Base-by-base conservation (phyloP, 768 basidiomycete species). In the Cystobasidium tubakii region DNA sequence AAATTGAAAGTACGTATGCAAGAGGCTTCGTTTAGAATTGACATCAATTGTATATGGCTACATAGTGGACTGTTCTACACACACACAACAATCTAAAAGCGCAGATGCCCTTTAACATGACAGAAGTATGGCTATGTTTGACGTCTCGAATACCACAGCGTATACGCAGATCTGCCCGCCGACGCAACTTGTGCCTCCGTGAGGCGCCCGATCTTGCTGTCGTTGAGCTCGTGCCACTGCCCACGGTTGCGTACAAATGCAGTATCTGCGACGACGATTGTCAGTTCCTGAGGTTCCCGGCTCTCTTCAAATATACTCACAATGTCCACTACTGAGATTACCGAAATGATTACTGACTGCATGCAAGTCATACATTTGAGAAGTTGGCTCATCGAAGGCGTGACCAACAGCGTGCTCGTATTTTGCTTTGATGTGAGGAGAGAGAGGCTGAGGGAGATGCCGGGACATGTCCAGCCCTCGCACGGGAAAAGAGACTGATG, bases 271-370 rank as follows among this genome's bases (percentile, higher is more conserved):
- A 25, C 27, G 64, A 64, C 70, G 75, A 67, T 66, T 62, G 50
- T 62, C 19, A 21, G 27, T 36, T 21, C 4, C 25, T 27, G 50
- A 42, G 33, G 29, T 21, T 42, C 62, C 53, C 25, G 12, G 25
- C n/a, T 15, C 25, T 0, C 23, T 25, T 21, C 4, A 6, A 31
- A 6, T 27, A 3, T 53, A 60, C 29, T 29, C 1, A 96, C 96
- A 99, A 82, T 99, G 96, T 0, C 96, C 96, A 79, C 90, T 91
- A 78, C 88, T 92, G 69, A 99, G 82, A 79, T 88, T 95, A 1
- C 96, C 96, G 81, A 88, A 91, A 82, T 99, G 96, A 81, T 98
- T 97, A 73, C 91, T 95, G 50, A 98, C 93, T 12, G 85, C 94
- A 79, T 96, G 98, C 76, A 98, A 82, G 78, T 99, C 95, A 80